phyloP scores from a whole-genome alignment of 2,329 filamentous ascomycete species.

The Alternaria viburni region DNA sequence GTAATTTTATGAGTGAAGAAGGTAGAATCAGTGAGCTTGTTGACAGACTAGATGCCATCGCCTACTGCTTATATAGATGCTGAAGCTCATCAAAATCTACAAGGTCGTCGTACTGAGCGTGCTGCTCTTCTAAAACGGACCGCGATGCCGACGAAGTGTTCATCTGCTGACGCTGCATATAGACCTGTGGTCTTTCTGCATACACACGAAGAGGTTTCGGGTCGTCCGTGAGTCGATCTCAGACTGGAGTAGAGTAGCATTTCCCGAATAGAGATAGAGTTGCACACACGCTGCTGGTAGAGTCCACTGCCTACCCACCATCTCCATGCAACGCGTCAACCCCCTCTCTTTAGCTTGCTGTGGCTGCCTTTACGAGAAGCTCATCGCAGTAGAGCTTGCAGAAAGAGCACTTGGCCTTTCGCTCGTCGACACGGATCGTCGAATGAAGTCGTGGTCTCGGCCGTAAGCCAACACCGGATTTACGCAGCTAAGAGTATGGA shows the following conservation, averaged over 20 bases:
- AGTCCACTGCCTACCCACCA: not conserved
- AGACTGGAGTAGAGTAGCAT: not conserved
- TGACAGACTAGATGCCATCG: not conserved
- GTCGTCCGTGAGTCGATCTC: not conserved
- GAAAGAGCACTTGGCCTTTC: not conserved
- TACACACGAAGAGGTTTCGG: not conserved
- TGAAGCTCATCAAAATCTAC: not conserved
- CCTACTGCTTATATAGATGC: not conserved
- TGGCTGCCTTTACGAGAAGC: not conserved
- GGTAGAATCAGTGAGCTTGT: not conserved
- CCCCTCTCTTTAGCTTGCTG: not conserved
- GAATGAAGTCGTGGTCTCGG: not conserved
- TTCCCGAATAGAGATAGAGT: not conserved
- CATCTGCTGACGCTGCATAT: constrained; percentile 1
- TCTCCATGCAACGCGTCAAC: not conserved
- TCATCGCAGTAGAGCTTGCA: not conserved
- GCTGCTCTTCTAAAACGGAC: not conserved
- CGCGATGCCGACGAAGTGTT: not conserved
- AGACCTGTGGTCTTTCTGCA: not conserved
- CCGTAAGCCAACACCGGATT: not conserved
- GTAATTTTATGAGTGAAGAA: not conserved
- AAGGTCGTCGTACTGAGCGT: not conserved
- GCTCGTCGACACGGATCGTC: not conserved
- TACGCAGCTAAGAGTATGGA: not conserved
- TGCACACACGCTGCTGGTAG: not conserved